Evolutionary conservation across 148 eudicot genomes (phyloP).

Genomic region (Rhododendron henanense): DNA sequence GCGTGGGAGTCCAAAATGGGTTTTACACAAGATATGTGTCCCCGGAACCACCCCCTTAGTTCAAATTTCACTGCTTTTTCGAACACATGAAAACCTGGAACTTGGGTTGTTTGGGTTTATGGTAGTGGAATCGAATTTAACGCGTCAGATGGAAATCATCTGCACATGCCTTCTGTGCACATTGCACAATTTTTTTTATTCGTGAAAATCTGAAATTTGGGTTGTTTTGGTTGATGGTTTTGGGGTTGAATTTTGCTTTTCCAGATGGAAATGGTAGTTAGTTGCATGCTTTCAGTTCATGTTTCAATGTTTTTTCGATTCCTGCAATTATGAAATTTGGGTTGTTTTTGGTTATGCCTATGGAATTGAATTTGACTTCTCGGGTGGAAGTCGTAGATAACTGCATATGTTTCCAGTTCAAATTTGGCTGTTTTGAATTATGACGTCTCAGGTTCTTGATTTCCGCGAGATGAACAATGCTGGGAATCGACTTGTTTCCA

Average conservation of each 20-base stretch:
- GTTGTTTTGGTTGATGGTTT: not conserved
- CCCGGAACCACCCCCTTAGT: not conserved
- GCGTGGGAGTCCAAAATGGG: too few relatives aligned
- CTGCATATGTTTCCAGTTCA: not conserved
- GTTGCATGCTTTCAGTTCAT: not conserved
- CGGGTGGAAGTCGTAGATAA: not conserved
- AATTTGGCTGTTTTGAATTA: not conserved
- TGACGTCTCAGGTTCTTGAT: conserved; percentile 60
- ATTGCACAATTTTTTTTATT: not conserved
- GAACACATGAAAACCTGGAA: not conserved
- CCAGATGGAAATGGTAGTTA: not conserved
- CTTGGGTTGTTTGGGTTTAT: not conserved
- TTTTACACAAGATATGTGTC: too few relatives aligned
- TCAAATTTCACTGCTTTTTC: not conserved
- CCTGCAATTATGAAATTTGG: not conserved
- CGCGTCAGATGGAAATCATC: not conserved
- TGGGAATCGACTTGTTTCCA: conserved; percentile 72
- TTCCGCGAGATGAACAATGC: conserved; percentile 70
- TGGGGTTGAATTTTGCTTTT: not conserved
- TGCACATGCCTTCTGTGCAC: not conserved
- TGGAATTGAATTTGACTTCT: not conserved
- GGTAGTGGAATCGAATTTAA: not conserved
- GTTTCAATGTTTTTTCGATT: not conserved
- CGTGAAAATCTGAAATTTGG: not conserved
- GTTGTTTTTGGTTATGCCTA: not conserved